Base-by-base conservation (phyloP, 192 early-diverging fungal species). In the Lunasporangiospora selenospora region DNA sequence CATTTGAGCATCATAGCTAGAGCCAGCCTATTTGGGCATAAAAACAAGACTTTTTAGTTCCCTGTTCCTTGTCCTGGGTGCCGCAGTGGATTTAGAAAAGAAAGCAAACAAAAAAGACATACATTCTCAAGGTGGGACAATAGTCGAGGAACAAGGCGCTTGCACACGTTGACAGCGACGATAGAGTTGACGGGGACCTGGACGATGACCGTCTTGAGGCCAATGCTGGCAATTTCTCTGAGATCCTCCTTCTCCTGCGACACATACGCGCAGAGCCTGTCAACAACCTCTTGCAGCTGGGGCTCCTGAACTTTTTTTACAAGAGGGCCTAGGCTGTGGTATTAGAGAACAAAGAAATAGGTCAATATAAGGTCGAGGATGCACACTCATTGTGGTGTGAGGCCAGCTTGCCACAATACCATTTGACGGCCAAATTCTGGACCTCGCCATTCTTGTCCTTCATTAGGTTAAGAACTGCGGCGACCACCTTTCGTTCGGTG, bases 391-490 rank as follows among this genome's bases (percentile, higher is more conserved):
- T 32, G 16, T 21, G 12, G 38, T 29, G 12, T 50, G 15, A 40
- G 36, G 21, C 18, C 3, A 38, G 15, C 16, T 37, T 23, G 12
- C 31, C 10, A 31, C 11, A 34, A 46, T 80, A 87, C 85, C 83
- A 87, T 67, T 87, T 88, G 6, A 88, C 85, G 27, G 87, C 87
- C 54, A 91, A 51, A 63, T 93, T 94, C 63, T 95, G 93, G 8
- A 95, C 93, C 67, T 94, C 92, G 16, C 87, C 86, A 65, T 94
- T 95, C 50, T 83, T 84, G 76, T 95, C 93, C 34, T 90, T 80
- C 65, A 94, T 82, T 38, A 90, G 75, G 43, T 67, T 55, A 4
- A 87, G 42, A 30, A 82, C 79, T 54, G 80, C 80, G 36, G 49
- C 57, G 30, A 83, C 80, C 9, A 86, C 88, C 75, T 82, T 87